These are phyloP conservation scores for Stephania japonica DNA, from an alignment of 164 flowering plant genomes.

Conservation along the genomic window DNA sequence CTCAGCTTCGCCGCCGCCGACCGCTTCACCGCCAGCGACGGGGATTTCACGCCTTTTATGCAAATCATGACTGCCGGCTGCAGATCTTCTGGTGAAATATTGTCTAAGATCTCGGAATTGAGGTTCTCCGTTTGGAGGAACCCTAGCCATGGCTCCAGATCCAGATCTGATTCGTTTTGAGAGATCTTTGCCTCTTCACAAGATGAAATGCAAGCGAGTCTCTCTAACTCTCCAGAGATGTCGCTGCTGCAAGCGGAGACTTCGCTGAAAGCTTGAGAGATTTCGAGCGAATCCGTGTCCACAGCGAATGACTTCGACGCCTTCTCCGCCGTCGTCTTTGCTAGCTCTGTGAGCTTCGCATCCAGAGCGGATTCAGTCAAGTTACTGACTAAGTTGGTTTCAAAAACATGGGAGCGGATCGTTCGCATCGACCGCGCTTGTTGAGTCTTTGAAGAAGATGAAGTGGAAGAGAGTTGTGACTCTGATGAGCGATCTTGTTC, in stretches of 20 bases:
- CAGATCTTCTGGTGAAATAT: constrained; percentile 75
- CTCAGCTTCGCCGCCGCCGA: constrained; percentile 80
- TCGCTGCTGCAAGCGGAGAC: constrained; percentile 82
- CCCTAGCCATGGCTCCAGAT: constrained; percentile 46
- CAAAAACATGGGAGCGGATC: constrained; percentile 54
- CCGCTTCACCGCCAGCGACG: constrained; percentile 49
- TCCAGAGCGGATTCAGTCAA: constrained; percentile 80
- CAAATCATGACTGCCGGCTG: constrained; percentile 69
- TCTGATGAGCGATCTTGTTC: background rate
- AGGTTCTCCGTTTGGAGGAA: constrained; percentile 57
- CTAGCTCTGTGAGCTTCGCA: constrained; percentile 65
- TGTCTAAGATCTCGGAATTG: constrained; percentile 70
- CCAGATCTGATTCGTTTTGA: constrained; percentile 9
- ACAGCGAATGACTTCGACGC: constrained; percentile 11
- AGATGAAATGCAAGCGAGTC: constrained; percentile 55
- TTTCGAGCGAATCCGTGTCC: constrained; percentile 37
- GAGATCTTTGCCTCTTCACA: constrained; percentile 13
- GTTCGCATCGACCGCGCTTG: constrained; percentile 78
- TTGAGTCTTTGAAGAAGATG: constrained; percentile 12
- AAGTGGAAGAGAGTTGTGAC: background rate
- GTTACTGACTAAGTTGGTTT: too few relatives aligned
- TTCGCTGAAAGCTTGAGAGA: constrained; percentile 72
- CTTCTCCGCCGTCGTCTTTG: constrained; percentile 14
- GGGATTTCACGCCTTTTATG: constrained; percentile 50
- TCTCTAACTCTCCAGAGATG: constrained; percentile 83